Evolutionary conservation across 192 early-diverging fungal species (phyloP), one percentile per base, ranked within the genome.

Genomic region (Fimicolochytrium jonesii): DNA sequence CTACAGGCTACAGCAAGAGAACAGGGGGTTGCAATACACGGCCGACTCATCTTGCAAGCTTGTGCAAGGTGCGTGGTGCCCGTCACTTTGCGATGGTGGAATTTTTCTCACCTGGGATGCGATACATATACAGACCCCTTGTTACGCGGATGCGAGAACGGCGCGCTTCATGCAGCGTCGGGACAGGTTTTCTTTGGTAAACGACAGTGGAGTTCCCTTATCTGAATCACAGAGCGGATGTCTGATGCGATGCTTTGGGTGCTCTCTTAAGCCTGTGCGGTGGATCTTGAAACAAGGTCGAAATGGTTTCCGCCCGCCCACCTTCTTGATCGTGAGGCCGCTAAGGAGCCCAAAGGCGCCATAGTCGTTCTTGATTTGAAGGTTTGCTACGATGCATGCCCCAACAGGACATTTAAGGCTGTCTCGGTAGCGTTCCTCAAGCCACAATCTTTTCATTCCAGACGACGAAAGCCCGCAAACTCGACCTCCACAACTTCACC

Each of bases 101-200:
- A n/a, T n/a, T n/a, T n/a, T n/a, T n/a, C n/a, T n/a, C n/a, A n/a
- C n/a, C n/a, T n/a, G n/a, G n/a, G n/a, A n/a, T n/a, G n/a, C n/a
- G n/a, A n/a, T n/a, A n/a, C n/a, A n/a, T n/a, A n/a, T n/a, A n/a
- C 18, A 55, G 53, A 55, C 53, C 53, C 53, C 3, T 36, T 34
- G 17, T 25, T 55, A 26, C 29, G 36, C 6, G 53, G 53, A 33
- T 55, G 53, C 25, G 53, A 55, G 53, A 13, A 55, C n/a, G 32
- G 53, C 35, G 53, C 36, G 3, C 11, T 55, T 3, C 53, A 55
- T 34, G 17, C 31, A 7, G 15, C 31, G 15, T 36, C 53, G 3
- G 35, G 35, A 2, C 32, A 34, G 18, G 35, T 33, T 2, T 55
- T 55, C 53, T 55, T 50, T 17, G 48, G 48, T 50, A 50, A 4